phyloP scores from a whole-genome alignment of 495 filamentous ascomycete genomes.

The Neurospora sp. region DNA sequence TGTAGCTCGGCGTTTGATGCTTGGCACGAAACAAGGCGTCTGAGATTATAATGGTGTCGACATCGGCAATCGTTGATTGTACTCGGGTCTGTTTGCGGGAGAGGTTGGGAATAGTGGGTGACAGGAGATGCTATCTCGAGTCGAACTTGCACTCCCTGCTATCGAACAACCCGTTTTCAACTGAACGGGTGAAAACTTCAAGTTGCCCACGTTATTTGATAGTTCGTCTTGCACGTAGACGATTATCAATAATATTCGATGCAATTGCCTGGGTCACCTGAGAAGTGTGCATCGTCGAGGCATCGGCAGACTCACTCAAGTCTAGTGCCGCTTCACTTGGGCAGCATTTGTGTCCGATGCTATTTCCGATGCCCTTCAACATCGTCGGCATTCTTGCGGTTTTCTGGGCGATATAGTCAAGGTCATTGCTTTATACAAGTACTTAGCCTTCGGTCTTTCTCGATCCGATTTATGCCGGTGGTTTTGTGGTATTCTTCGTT shows the following conservation, averaged over 20 bases:
- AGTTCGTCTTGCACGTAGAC: neutral
- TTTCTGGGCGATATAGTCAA: neutral
- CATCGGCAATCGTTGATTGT: neutral
- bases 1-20: neutral
- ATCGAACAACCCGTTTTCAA: neutral
- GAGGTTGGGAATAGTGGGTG: neutral
- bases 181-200: neutral
- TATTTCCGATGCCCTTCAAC: neutral
- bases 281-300: neutral
- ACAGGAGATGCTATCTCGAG: neutral
- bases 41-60: neutral
- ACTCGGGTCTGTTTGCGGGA: neutral
- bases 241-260: neutral
- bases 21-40: neutral
- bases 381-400: neutral
- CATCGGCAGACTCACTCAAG: neutral
- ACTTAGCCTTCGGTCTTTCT: neutral
- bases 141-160: neutral
- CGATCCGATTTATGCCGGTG: neutral
- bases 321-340: neutral
- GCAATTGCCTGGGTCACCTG: neutral
- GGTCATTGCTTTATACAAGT: neutral
- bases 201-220: neutral
- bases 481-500: neutral
- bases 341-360: neutral